Base-by-base conservation (phyloP, 1,284 basidiomycete genomes). In the Leucocoprinus gongylophorus region DNA sequence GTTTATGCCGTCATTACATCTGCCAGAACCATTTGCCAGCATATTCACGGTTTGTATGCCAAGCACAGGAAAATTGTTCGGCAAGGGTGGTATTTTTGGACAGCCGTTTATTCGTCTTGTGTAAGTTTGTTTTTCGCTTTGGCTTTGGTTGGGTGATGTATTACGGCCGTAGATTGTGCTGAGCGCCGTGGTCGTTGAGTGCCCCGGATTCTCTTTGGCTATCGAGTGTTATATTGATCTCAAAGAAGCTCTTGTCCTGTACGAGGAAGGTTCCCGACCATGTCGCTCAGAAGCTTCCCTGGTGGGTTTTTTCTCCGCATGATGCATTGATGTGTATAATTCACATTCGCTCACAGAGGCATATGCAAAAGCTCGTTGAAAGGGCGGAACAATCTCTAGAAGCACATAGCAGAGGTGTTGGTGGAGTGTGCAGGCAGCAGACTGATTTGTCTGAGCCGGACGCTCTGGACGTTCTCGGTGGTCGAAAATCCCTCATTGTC, bases 81-180 rank as follows among this genome's bases (percentile, higher is more conserved):
- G 20, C 59, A 63, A 37, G 62, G 68, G 15, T 78, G 76, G 74
- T 77, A 71, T 58, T 77, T 79, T 59, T 81, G 78, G 79, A 73
- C 76, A 1, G 66, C 66, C 2, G 60, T 75, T 37, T 78, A 75
- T 54, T 75, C 75, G 1, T 65, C 77, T 9, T 77, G 76, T 53
- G 78, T 79, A 59, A 49, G 70, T 64, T 9, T 13, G 15, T 20
- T 7, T n/a, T 44, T 39, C 43, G 28, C 3, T 21, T 33, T 29
- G 33, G 26, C 8, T 29, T 35, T 15, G 29, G n/a, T 13, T 15
- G 30, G 21, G 42, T n/a, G 32, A 15, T 32, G 6, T 21, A 29
- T 38, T 30, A 44, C 21, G 26, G 29, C 44, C 39, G 5, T 41
- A 78, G 77, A 67, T 76, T 29, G 64, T 75, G 15, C 65, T 79